Conservation (phyloP, 331 rosid species). For the Rosa hybrid region DNA sequence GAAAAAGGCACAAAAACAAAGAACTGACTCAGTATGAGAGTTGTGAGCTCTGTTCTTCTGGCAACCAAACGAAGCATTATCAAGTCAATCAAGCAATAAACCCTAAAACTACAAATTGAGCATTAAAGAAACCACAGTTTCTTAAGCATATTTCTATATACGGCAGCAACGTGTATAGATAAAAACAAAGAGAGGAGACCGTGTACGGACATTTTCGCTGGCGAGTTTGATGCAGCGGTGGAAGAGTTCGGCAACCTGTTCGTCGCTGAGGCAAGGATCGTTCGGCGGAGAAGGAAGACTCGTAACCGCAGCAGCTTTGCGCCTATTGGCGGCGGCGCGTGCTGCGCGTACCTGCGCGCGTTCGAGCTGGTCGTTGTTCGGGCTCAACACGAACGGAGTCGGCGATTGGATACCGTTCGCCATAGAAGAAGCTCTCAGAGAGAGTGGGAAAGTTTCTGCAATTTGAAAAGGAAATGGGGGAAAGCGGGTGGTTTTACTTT, state of each 20-base stretch:
- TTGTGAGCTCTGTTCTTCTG: neutral
- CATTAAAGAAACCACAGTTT: neutral
- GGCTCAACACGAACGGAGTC: conserved; percentile 62
- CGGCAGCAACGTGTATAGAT: neutral
- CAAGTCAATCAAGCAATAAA: neutral
- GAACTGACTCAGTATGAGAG: neutral
- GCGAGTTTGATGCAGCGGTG: conserved; percentile 95
- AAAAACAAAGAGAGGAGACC: neutral
- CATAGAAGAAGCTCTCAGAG: conserved; percentile 6
- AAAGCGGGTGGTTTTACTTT: neutral
- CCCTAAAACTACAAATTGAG: neutral
- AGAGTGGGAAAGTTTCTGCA: neutral
- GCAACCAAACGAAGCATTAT: conserved; percentile 1
- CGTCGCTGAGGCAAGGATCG: conserved; percentile 59
- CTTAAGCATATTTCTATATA: neutral
- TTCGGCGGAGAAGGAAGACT: conserved; percentile 4
- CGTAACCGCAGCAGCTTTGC: neutral
- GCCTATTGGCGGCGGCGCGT: conserved; percentile 74
- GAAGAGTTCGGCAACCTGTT: conserved; percentile 79
- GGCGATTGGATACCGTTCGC: conserved; percentile 55
- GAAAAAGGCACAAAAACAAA: neutral
- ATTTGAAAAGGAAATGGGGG: neutral
- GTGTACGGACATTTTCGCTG: conserved; percentile 69
- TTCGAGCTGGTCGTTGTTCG: conserved; percentile 82
- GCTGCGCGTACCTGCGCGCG: conserved; percentile 93